phyloP scores from a whole-genome alignment of 2,329 filamentous ascomycete species.

The Exophiala bonariae region DNA sequence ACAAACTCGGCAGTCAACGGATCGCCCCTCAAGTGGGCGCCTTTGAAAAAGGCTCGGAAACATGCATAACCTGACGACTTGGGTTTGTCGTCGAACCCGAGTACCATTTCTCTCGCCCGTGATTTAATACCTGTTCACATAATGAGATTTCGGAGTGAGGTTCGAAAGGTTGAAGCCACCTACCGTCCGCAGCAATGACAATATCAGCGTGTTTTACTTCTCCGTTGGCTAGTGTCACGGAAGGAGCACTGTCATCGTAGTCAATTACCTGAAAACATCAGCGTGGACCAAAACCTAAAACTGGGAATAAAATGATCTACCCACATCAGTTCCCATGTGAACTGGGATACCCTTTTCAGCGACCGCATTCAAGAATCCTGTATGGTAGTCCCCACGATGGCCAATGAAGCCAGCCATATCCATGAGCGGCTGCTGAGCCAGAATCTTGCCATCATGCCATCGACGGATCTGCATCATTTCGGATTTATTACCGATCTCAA shows the following conservation, averaged over 20 bases:
- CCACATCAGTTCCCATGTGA: conserved; percentile 39
- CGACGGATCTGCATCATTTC: conserved; percentile 34
- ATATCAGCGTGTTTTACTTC: conserved; percentile 39
- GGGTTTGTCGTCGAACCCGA: conserved; percentile 36
- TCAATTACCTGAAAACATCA: conserved; percentile 15
- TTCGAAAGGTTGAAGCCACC: neutral
- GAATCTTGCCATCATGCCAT: conserved; percentile 36
- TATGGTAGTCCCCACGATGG: conserved; percentile 61
- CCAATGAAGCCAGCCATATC: conserved; percentile 57
- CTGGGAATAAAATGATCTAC: neutral
- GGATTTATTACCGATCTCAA: conserved; percentile 45
- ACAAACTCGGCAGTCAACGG: conserved; percentile 56
- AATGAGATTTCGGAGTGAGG: neutral
- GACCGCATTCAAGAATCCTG: conserved; percentile 58
- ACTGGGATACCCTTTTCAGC: conserved; percentile 33
- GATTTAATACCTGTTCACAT: conserved; percentile 48
- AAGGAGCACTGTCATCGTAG: conserved; percentile 18
- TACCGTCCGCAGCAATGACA: conserved; percentile 55
- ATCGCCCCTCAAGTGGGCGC: conserved; percentile 49
- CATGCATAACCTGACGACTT: conserved; percentile 35
- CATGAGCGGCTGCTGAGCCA: conserved; percentile 33
- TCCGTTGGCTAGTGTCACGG: conserved; percentile 20
- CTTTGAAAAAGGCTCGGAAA: conserved; percentile 35
- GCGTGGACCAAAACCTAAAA: neutral
- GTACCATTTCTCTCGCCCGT: conserved; percentile 52